Conservation (phyloP, 768 basidiomycete genomes). For the Rubroboletus pulcherrimus region DNA sequence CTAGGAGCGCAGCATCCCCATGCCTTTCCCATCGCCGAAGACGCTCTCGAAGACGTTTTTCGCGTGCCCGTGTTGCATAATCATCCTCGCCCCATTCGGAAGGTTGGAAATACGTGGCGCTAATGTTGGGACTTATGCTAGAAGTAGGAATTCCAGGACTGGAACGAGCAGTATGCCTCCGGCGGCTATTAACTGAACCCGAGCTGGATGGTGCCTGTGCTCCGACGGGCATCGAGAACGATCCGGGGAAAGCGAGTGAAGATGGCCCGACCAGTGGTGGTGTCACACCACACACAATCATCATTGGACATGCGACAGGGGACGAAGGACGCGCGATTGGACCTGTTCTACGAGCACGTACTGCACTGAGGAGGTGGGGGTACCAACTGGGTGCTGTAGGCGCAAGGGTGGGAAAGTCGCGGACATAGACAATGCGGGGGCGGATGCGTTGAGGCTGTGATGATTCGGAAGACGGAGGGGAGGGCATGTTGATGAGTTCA, state of each 20-base stretch:
- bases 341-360: constrained; percentile 71
- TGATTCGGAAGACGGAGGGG: constrained; percentile 27
- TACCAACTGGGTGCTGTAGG: constrained; percentile 76
- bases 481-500: constrained; percentile 63
- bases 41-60: constrained; percentile 67
- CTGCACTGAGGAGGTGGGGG: constrained; percentile 70
- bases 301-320: constrained; percentile 65
- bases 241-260: constrained; percentile 14
- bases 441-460: constrained; percentile 27
- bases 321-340: constrained; percentile 56
- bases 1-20: constrained; percentile 48
- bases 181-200: neutral
- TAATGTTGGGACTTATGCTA: constrained; percentile 31
- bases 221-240: constrained; percentile 10
- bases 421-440: constrained; percentile 80
- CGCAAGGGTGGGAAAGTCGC: constrained; percentile 76
- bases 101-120: neutral
- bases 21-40: constrained; percentile 72
- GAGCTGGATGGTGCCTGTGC: constrained; percentile 10
- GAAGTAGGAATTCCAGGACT: constrained; percentile 26
- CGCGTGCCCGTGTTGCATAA: constrained; percentile 60
- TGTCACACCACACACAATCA: constrained; percentile 85
- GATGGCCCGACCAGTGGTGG: constrained; percentile 63
- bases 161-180: constrained; percentile 19
- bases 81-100: constrained; percentile 67